Base-by-base conservation (phyloP, 2,329 filamentous ascomycete genomes). In the Rhynchosporium secalis region DNA sequence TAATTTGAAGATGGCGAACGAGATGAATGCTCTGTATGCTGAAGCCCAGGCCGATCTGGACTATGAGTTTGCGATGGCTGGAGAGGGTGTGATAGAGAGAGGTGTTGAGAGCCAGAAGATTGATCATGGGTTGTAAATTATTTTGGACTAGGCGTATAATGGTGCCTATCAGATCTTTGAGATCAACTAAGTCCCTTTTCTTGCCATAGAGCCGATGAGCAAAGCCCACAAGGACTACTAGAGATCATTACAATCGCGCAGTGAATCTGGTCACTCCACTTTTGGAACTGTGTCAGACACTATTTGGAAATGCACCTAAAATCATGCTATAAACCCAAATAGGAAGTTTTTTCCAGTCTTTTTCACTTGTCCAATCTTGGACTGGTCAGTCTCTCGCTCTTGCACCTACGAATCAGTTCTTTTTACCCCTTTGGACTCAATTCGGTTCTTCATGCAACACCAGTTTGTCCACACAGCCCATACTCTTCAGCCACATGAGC, bases 1-100 rank as follows among this genome's bases (percentile, higher is more conserved):
- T 67, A 84, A 82, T 8, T 83, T 81, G 56, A 72, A 69, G 61
- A 80, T 81, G 78, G 78, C 78, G 31, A 78, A 77, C 56, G 79
- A 81, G 71, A 76, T 76, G 66, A 73, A 81, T 61, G 73, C 72
- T 60, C 66, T 81, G 46, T 81, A 81, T 68, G 73, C 75, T 33
- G 79, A 81, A 72, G 77, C 76, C 6, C 79, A 81, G 70, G 74
- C 77, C 4, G 79, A 81, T 64, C 68, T 81, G n/a, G 74, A 80
- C 63, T 75, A 75, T 54, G 79, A 80, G 72, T 76, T 81, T 68
- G 77, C 76, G 67, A 73, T 76, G 63, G 78, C 76, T 28, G 72
- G 72, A 26, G 41, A 57, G n/a, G 72, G 71, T 3, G 70, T 71
- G 1, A 68, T 74, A 56, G 71, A 71, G 46, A 69, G 62, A 33